Conservation (phyloP, 2,329 filamentous ascomycete species). For the Pseudopithomyces maydicus region DNA sequence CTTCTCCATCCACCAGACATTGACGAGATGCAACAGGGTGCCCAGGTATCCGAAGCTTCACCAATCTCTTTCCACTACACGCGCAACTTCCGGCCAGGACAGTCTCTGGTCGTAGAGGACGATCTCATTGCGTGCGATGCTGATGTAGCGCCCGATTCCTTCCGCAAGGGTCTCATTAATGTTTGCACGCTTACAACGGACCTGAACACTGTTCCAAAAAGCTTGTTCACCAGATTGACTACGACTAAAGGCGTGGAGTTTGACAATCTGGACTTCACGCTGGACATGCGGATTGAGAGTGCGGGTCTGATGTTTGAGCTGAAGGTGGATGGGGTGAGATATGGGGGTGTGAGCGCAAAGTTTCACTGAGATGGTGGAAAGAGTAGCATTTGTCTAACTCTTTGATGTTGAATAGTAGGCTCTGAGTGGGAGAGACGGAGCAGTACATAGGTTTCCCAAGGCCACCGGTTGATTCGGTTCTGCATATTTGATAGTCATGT, state of each 20-base stretch:
- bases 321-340: conserved; percentile 77
- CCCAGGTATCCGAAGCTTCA: conserved; percentile 72
- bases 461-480: no score
- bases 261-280: conserved; percentile 79
- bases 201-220: conserved; percentile 73
- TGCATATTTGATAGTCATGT: no score
- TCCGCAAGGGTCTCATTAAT: conserved; percentile 62
- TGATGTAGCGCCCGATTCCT: conserved; percentile 65
- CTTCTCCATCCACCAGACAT: conserved; percentile 16
- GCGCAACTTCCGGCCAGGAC: conserved; percentile 79
- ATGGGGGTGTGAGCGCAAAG: conserved; percentile 77
- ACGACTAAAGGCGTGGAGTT: conserved; percentile 82
- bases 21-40: conserved; percentile 58
- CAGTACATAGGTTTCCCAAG: no score
- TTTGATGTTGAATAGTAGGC: no score
- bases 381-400: not conserved
- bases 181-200: conserved; percentile 84
- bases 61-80: conserved; percentile 86
- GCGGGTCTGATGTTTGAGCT: conserved; percentile 78
- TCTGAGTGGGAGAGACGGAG: not conserved
- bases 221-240: conserved; percentile 74
- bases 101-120: conserved; percentile 78
- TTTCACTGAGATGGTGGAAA: conserved; percentile 64
- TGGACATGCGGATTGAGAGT: conserved; percentile 82
- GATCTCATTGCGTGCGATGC: conserved; percentile 78